These are phyloP conservation scores for Penicillium brasilianum DNA, from an alignment of 2,329 filamentous ascomycete species.

Conservation along the genomic window DNA sequence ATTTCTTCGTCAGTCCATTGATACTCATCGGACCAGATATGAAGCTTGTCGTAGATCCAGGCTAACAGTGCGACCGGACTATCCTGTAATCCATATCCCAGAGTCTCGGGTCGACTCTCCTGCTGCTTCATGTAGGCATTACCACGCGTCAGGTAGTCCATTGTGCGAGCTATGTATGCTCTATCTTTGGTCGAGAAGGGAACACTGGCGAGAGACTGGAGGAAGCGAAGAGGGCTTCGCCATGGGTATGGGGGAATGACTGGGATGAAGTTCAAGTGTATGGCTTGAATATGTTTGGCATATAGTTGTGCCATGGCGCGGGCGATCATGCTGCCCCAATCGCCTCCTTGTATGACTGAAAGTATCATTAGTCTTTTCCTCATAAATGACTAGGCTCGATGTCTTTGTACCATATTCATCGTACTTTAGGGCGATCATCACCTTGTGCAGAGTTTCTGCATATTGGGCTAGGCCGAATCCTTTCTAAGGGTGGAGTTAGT, in stretches of 20 bases:
- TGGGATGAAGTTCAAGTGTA: conserved; percentile 65
- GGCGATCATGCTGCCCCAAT: conserved; percentile 71
- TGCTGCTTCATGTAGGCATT: conserved; percentile 64
- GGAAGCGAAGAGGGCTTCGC: conserved; percentile 61
- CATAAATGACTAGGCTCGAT: background rate
- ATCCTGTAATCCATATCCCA: conserved; percentile 72
- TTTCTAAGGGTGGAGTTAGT: conserved; percentile 41
- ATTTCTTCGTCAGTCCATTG: conserved; percentile 78
- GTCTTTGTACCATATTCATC: conserved; percentile 56
- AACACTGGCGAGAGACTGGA: conserved; percentile 35
- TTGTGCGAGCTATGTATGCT: conserved; percentile 28
- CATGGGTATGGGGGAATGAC: conserved; percentile 56
- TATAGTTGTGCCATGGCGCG: conserved; percentile 65
- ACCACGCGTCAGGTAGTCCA: conserved; percentile 32
- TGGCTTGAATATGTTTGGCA: conserved; percentile 61
- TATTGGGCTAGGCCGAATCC: conserved; percentile 66
- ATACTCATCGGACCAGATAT: conserved; percentile 75
- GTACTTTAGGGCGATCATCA: conserved; percentile 73
- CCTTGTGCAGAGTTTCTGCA: conserved; percentile 67
- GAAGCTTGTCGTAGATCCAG: conserved; percentile 82
- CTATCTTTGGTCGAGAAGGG: conserved; percentile 37
- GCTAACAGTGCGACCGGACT: conserved; percentile 72
- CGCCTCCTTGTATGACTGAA: conserved; percentile 63
- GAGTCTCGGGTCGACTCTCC: conserved; percentile 71
- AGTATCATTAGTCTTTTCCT: conserved; percentile 3